These are phyloP conservation scores for Diutina sp. DNA, from an alignment of 1,139 yeast genomes.

Conservation along the genomic window DNA sequence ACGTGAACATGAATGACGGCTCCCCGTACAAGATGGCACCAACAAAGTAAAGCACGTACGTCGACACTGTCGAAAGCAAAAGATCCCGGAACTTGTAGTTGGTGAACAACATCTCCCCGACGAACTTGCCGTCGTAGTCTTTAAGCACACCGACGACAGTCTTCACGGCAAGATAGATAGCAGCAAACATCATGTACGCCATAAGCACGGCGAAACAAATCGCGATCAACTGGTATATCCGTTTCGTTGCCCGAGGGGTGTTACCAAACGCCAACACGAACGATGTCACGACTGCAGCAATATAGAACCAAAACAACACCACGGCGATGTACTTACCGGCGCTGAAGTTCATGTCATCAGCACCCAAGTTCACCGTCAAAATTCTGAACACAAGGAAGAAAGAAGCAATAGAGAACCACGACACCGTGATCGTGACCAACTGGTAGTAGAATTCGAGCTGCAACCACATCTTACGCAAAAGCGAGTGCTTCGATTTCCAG, in stretches of 20 bases:
- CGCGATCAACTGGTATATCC: conserved; percentile 12
- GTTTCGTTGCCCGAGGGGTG: conserved; percentile 15
- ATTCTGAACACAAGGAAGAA: conserved; percentile 19
- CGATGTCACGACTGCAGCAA: conserved; percentile 13
- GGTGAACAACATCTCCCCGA: conserved; percentile 36
- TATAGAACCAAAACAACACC: conserved; percentile 14
- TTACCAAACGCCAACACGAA: conserved; percentile 18
- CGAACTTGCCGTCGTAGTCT: conserved; percentile 30
- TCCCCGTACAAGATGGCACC: conserved; percentile 68
- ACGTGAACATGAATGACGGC: conserved; percentile 70
- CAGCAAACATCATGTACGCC: conserved; percentile 40
- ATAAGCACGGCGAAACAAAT: conserved; percentile 14
- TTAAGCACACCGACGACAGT: conserved; percentile 35
- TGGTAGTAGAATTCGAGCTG: conserved; percentile 67
- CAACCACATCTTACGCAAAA: conserved; percentile 45
- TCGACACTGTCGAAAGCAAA: conserved; percentile 74
- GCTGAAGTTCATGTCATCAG: conserved; percentile 23
- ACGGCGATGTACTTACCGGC: conserved; percentile 14
- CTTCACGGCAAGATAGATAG: conserved; percentile 68
- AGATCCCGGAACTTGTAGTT: conserved; percentile 69
- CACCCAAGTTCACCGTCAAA: conserved; percentile 43
- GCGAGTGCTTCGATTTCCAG: conserved; percentile 58
- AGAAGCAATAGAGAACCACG: conserved; percentile 35
- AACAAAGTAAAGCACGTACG: conserved; percentile 68
- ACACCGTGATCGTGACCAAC: conserved; percentile 47